Percentiles rank a stretch among this genome's conserved stretches.
Evolutionary conservation across 2,329 filamentous ascomycete genomes (phyloP).

Genomic region (Orbilia quercus): DNA sequence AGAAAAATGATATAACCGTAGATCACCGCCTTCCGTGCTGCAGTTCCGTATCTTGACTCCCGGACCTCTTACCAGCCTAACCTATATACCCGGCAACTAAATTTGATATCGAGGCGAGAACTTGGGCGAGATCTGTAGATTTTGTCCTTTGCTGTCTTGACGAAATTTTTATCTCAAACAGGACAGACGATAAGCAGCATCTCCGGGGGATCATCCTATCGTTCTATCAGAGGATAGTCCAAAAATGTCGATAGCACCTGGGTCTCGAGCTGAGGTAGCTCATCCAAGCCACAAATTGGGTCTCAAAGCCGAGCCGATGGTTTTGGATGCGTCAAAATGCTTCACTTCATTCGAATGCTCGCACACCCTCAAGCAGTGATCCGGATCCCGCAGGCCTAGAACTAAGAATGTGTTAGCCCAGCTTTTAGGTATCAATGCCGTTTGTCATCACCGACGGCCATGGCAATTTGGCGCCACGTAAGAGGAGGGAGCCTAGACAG

Average conservation of each 20-base stretch:
- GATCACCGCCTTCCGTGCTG: constrained; percentile 46
- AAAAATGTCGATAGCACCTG: too few relatives aligned
- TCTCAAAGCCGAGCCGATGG: too few relatives aligned
- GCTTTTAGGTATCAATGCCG: constrained; percentile 22
- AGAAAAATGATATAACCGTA: constrained; percentile 51
- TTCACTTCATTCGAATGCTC: too few relatives aligned
- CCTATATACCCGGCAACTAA: background rate
- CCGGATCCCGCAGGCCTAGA: background rate
- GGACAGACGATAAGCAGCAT: constrained; percentile 5
- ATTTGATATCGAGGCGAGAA: background rate
- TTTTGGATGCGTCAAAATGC: too few relatives aligned
- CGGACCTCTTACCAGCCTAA: constrained; percentile 13
- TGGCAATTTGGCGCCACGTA: constrained; percentile 29
- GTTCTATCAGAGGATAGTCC: constrained; percentile 1
- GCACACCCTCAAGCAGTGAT: too few relatives aligned
- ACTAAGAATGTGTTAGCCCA: constrained; percentile 2
- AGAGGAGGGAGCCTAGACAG: constrained; percentile 18
- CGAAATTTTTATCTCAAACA: background rate
- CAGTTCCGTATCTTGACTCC: constrained; percentile 19
- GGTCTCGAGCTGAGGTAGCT: too few relatives aligned
- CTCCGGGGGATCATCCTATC: constrained; percentile 11
- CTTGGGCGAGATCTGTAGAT: background rate
- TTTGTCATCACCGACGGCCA: constrained; percentile 16
- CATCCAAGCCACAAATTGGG: too few relatives aligned
- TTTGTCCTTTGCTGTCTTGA: constrained; percentile 25